A percentile compares a stretch with the other conserved stretches of the same genome.
phyloP scores from a whole-genome alignment of 768 basidiomycete genomes.

The Collybia nuda region DNA sequence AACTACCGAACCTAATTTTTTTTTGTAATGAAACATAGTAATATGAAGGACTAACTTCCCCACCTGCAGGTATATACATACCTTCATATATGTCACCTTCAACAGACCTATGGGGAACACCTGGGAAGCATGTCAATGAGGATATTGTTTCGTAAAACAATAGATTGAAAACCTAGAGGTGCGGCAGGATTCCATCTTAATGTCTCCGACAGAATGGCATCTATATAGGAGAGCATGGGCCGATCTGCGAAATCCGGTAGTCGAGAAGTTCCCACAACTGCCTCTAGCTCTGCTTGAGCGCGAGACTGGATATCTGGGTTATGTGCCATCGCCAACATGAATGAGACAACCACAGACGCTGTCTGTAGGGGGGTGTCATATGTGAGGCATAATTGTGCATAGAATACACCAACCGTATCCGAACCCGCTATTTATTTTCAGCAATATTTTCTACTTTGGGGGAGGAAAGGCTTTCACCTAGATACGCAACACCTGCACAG shows the following conservation, averaged over 20 bases:
- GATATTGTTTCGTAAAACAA: not conserved
- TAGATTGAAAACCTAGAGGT: slow-evolving; percentile 12
- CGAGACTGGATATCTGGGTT: slow-evolving; percentile 11
- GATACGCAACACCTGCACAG: slow-evolving; percentile 19
- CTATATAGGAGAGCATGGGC: slow-evolving; percentile 17
- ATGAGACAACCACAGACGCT: slow-evolving; percentile 1
- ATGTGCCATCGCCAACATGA: slow-evolving; percentile 6
- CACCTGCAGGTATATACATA: not conserved
- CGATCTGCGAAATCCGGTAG: slow-evolving; percentile 23
- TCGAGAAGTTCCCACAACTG: slow-evolving; percentile 20
- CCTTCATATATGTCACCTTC: slow-evolving; percentile 1
- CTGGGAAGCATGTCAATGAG: not conserved
- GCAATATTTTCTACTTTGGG: not conserved
- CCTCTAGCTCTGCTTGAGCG: slow-evolving; percentile 23
- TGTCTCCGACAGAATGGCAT: slow-evolving; percentile 14
- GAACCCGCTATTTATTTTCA: slow-evolving; percentile 2
- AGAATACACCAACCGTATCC: not conserved
- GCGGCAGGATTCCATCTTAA: slow-evolving; percentile 14
- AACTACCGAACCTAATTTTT: not conserved
- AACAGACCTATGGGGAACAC: slow-evolving; percentile 2
- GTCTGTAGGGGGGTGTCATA: not conserved
- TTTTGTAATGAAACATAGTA: slow-evolving; percentile 1
- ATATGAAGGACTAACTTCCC: slow-evolving; percentile 8
- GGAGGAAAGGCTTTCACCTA: slow-evolving; percentile 10
- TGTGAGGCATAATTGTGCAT: not conserved